Evolutionary conservation across 2,329 filamentous ascomycete species (phyloP).

Genomic region (Capronia epimyces): DNA sequence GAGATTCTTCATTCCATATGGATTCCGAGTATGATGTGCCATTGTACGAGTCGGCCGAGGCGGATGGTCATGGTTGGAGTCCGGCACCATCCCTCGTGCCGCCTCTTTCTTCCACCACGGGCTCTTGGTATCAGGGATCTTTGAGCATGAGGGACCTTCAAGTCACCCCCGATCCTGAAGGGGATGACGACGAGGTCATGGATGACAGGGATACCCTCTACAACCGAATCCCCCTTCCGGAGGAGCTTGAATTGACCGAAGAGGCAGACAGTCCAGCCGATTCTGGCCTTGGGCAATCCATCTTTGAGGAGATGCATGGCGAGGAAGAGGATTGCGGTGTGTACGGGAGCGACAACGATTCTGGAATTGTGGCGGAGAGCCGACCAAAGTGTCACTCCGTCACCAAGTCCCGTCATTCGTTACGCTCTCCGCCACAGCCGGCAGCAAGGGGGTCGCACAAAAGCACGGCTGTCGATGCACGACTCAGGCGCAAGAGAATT

Average conservation of each 20-base stretch:
- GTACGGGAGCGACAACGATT: constrained; percentile 15
- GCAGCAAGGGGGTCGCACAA: not conserved
- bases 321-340: constrained; percentile 11
- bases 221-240: constrained; percentile 16
- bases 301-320: constrained; percentile 11
- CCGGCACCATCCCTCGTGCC: constrained; percentile 3
- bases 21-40: not conserved
- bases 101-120: not conserved
- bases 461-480: not conserved
- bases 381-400: not conserved
- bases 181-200: constrained; percentile 11
- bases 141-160: constrained; percentile 24
- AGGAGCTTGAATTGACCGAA: constrained; percentile 24
- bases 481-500: constrained; percentile 16
- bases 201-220: constrained; percentile 13
- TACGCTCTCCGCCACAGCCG: constrained; percentile 8
- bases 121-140: constrained; percentile 2
- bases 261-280: constrained; percentile 13
- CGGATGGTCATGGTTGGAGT: constrained; percentile 4
- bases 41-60: not conserved
- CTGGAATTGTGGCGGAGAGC: constrained; percentile 14
- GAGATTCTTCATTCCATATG: constrained; percentile 1
- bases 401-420: constrained; percentile 3
- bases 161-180: constrained; percentile 19
- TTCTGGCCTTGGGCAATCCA: constrained; percentile 14